Evolutionary conservation across 805 yeast genomes (phyloP).

Genomic region (Metschnikowia borealis): DNA sequence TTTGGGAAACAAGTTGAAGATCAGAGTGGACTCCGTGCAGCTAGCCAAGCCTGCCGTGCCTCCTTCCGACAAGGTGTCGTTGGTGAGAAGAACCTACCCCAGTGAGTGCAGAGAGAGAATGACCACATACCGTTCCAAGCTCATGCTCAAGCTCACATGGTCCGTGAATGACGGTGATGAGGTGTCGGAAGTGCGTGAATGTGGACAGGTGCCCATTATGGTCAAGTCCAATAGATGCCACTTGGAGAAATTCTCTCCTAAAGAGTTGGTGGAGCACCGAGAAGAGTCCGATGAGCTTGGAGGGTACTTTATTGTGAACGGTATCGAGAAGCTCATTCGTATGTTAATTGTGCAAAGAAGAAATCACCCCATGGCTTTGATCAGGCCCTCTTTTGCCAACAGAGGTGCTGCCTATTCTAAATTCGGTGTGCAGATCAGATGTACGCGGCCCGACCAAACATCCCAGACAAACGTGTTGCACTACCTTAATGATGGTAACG

Average conservation of each 20-base stretch:
- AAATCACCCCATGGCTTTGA: conserved; percentile 96
- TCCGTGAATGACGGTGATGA: conserved; percentile 85
- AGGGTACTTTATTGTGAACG: conserved; percentile 93
- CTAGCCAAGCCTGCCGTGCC: conserved; percentile 80
- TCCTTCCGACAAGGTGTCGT: conserved; percentile 63
- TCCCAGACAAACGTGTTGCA: conserved; percentile 97
- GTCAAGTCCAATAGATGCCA: conserved; percentile 88
- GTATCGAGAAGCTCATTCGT: conserved; percentile 93
- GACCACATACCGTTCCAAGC: conserved; percentile 73
- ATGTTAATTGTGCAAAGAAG: conserved; percentile 97
- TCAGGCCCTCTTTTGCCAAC: conserved; percentile 89
- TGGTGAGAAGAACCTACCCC: conserved; percentile 78
- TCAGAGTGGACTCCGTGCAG: conserved; percentile 87
- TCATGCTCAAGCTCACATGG: conserved; percentile 79
- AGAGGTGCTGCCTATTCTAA: conserved; percentile 89
- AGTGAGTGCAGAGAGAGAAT: conserved; percentile 83
- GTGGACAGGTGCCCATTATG: conserved; percentile 91
- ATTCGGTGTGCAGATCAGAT: conserved; percentile 90
- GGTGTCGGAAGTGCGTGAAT: conserved; percentile 76
- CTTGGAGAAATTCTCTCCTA: conserved; percentile 76
- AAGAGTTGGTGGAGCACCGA: conserved; percentile 66
- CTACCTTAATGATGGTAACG: conserved; percentile 92
- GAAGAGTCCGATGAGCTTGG: conserved; percentile 97
- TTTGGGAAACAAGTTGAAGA: conserved; percentile 78
- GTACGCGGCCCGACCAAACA: conserved; percentile 94